Evolutionary conservation across 208 protist species (phyloP).

Genomic region (Tritrichomonas musculus): DNA sequence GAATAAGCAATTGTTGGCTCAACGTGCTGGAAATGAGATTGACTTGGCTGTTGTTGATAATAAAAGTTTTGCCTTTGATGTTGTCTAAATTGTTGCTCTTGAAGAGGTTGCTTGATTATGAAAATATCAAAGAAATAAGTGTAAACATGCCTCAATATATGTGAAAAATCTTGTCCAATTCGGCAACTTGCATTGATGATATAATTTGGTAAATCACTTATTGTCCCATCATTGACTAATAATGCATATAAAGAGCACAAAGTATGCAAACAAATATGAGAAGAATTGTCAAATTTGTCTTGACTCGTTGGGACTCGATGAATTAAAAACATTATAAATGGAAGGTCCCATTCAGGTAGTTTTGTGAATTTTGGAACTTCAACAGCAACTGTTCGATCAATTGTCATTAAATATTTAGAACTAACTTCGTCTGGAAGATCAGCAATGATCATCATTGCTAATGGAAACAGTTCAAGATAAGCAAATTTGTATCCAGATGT

Average conservation of each 20-base stretch:
- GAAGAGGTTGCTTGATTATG: too few relatives aligned
- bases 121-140: too few relatives aligned
- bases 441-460: not conserved
- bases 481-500: not conserved
- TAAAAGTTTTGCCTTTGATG: too few relatives aligned
- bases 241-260: not conserved
- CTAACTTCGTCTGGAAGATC: not conserved
- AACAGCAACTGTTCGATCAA: not conserved
- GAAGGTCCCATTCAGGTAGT: not conserved
- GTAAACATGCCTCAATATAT: not conserved
- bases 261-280: not conserved
- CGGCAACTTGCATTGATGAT: not conserved
- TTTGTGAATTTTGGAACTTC: not conserved
- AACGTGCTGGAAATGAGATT: too few relatives aligned
- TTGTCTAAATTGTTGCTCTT: too few relatives aligned
- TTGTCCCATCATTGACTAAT: not conserved
- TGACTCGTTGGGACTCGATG: not conserved
- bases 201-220: not conserved
- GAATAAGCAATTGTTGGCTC: too few relatives aligned
- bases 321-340: slow-evolving; percentile 2
- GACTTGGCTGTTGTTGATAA: too few relatives aligned
- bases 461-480: not conserved
- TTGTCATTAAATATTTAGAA: not conserved
- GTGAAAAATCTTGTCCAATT: slow-evolving; percentile 2
- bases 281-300: not conserved